Percentiles rank a stretch among this genome's conserved stretches.
phyloP scores from a whole-genome alignment of 2,329 filamentous ascomycete genomes.

The Aspergillus sp. region DNA sequence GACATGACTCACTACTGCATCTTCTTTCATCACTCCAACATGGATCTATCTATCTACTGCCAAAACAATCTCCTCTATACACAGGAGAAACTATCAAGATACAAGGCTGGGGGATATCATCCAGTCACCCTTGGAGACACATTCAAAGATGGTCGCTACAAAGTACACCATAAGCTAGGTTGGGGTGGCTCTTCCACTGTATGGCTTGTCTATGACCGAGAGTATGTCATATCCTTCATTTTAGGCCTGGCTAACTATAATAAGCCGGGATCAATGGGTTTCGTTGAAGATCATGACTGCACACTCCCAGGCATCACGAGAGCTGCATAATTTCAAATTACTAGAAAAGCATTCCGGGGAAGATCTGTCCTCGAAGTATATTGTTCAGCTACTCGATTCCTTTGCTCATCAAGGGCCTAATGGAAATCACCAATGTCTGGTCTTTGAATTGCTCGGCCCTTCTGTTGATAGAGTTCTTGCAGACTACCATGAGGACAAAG shows the following conservation, averaged over 20 bases:
- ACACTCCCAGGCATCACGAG: constrained; percentile 10
- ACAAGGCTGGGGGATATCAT: constrained; percentile 40
- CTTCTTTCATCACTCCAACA: neutral
- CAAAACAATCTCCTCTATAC: constrained; percentile 20
- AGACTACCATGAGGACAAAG: constrained; percentile 12
- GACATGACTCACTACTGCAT: neutral
- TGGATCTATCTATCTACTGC: constrained; percentile 15
- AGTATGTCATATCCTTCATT: constrained; percentile 12
- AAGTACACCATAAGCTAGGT: constrained; percentile 42
- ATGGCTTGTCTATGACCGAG: constrained; percentile 38
- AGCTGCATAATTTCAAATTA: constrained; percentile 14
- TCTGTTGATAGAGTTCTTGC: constrained; percentile 18
- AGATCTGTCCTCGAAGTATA: constrained; percentile 16
- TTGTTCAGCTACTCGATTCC: constrained; percentile 25
- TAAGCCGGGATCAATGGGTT: constrained; percentile 19
- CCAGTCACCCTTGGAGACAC: constrained; percentile 39
- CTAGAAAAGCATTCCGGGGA: constrained; percentile 6
- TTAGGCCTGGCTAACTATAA: constrained; percentile 10
- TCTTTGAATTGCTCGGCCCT: constrained; percentile 29
- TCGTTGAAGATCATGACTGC: constrained; percentile 31
- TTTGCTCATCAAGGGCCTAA: constrained; percentile 30
- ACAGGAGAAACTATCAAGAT: constrained; percentile 21
- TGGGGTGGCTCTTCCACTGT: constrained; percentile 43
- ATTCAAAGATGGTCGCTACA: constrained; percentile 39
- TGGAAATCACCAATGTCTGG: constrained; percentile 29